These are phyloP conservation scores for Phanerodontia chrysosporium DNA, from an alignment of 768 basidiomycete species.

Conservation along the genomic window DNA sequence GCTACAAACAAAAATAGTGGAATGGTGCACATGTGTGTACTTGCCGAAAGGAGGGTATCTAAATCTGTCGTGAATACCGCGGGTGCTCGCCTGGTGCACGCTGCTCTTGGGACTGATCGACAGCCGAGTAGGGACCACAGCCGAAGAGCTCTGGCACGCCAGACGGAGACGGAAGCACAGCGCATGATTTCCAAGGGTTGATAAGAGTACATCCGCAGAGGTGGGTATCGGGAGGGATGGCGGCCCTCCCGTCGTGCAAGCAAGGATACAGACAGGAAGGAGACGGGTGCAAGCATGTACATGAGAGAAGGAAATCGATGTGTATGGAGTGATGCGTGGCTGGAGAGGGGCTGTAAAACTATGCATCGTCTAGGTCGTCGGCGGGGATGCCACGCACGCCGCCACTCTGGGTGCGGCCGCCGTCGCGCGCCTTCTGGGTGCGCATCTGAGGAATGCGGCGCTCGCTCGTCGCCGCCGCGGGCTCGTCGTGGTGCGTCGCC, in stretches of 20 bases:
- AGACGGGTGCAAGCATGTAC: not conserved
- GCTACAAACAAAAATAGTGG: not conserved
- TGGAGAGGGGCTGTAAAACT: not conserved
- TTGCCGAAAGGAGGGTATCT: not conserved
- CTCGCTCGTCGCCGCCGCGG: conserved; percentile 12
- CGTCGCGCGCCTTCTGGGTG: conserved; percentile 68
- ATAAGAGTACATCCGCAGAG: not conserved
- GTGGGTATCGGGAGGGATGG: not conserved
- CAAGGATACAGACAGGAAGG: conserved; percentile 6
- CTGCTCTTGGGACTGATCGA: too few relatives aligned
- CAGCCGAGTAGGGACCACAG: too few relatives aligned
- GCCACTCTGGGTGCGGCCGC: conserved; percentile 81
- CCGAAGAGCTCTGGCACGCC: too few relatives aligned
- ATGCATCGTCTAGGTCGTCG: conserved; percentile 31
- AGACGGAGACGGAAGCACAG: not conserved
- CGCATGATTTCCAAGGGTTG: not conserved
- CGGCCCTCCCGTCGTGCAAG: not conserved
- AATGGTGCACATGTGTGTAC: not conserved
- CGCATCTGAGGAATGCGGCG: conserved; percentile 56
- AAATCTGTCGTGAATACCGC: not conserved
- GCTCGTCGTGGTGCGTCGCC: conserved; percentile 31
- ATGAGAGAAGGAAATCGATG: not conserved
- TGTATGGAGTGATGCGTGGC: not conserved
- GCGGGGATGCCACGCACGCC: conserved; percentile 72
- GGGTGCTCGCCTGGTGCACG: not conserved